These are phyloP conservation scores for Yamadazyma paraphyllophila DNA, from an alignment of 805 yeast species.

Conservation along the genomic window DNA sequence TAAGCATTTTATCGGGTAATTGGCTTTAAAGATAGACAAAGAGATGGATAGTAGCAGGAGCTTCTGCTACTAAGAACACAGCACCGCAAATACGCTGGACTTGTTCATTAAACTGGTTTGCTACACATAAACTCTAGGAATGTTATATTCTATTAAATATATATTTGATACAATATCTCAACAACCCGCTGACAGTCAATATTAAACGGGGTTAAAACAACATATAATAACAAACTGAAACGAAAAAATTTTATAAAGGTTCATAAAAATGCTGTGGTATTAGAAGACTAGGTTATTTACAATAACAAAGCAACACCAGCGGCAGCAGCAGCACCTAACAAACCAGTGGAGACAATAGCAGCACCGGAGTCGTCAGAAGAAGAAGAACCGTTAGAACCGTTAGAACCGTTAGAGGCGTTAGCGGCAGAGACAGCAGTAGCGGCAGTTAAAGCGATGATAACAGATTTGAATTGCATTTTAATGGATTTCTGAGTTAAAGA, in stretches of 20 bases:
- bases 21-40: too few species aligned
- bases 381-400: conserved; percentile 19
- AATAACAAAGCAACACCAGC: conserved; percentile 39
- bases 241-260: conserved; percentile 1
- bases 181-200: conserved; percentile 6
- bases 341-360: conserved; percentile 28
- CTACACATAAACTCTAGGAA: background rate
- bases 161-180: conserved; percentile 7
- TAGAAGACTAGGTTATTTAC: conserved; percentile 17
- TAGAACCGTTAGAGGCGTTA: conserved; percentile 24
- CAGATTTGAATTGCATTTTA: conserved; percentile 40
- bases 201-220: conserved; percentile 5
- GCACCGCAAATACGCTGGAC: too few species aligned
- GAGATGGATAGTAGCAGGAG: too few species aligned
- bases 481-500: background rate
- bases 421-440: conserved; percentile 38
- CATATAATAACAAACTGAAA: conserved; percentile 6
- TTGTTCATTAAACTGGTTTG: background rate
- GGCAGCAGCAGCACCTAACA: conserved; percentile 34
- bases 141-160: conserved; percentile 8
- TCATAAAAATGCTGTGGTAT: background rate
- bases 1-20: too few species aligned
- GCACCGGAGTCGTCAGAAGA: conserved; percentile 20
- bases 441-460: conserved; percentile 38
- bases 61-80: too few species aligned